Evolutionary conservation across 2,329 filamentous ascomycete species (phyloP).

Genomic region (Neospermospora avenae): DNA sequence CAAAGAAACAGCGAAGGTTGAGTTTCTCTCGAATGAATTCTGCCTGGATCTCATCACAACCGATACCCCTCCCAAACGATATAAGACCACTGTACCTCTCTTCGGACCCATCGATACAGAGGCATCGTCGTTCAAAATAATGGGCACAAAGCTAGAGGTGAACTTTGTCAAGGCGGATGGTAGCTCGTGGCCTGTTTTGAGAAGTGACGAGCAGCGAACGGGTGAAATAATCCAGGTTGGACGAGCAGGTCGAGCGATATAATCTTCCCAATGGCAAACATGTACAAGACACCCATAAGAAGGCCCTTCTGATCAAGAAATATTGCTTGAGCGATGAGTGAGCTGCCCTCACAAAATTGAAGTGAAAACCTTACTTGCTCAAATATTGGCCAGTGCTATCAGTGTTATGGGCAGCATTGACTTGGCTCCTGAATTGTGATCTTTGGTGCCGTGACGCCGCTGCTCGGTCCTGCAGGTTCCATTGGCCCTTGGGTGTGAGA

Average conservation of each 20-base stretch:
- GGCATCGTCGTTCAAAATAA: slow-evolving; percentile 60
- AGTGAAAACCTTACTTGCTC: neutral
- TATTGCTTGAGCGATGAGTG: neutral
- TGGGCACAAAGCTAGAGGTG: slow-evolving; percentile 70
- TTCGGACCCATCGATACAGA: slow-evolving; percentile 72
- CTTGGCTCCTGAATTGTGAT: neutral
- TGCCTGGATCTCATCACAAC: slow-evolving; percentile 80
- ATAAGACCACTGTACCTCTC: slow-evolving; percentile 68
- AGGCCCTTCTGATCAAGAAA: neutral
- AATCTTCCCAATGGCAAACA: neutral
- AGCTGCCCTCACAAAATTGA: neutral
- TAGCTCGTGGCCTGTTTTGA: slow-evolving; percentile 64
- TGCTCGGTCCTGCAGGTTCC: neutral
- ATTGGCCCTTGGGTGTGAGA: neutral
- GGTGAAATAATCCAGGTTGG: slow-evolving; percentile 90
- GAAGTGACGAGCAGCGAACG: slow-evolving; percentile 61
- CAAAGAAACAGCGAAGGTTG: slow-evolving; percentile 71
- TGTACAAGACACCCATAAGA: neutral
- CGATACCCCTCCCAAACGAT: slow-evolving; percentile 73
- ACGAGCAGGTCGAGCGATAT: slow-evolving; percentile 51
- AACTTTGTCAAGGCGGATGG: slow-evolving; percentile 62
- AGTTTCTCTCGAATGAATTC: slow-evolving; percentile 61
- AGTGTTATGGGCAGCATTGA: neutral
- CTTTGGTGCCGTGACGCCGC: neutral
- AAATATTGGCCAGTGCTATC: too few relatives aligned